Percentiles rank a stretch among this genome's conserved stretches.
Conservation (phyloP, 73 alveolate genomes). For the Uronychia binucleata region DNA sequence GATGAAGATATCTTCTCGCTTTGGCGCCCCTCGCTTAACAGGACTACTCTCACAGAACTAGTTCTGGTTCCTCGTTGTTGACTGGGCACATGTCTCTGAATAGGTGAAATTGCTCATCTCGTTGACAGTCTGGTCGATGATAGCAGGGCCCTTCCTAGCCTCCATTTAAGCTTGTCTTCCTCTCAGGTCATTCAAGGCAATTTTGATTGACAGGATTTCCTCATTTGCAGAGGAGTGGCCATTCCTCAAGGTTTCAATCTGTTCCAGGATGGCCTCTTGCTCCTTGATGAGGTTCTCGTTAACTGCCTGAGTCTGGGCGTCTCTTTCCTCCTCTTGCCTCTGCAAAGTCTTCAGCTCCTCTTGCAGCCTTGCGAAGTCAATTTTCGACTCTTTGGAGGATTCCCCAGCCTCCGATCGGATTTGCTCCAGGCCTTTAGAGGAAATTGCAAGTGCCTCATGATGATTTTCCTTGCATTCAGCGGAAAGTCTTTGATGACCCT, state of each 20-base stretch:
- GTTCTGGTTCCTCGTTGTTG: not conserved
- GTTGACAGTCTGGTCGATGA: not conserved
- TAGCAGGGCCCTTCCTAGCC: not conserved
- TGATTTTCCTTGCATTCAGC: too few relatives aligned
- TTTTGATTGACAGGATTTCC: not conserved
- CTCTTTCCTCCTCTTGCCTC: not conserved
- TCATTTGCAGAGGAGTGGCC: not conserved
- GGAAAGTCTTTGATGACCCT: too few relatives aligned
- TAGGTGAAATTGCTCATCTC: not conserved
- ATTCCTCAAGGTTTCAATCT: not conserved
- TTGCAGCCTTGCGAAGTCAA: too few relatives aligned
- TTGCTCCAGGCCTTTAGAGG: too few relatives aligned
- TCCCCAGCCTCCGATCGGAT: too few relatives aligned
- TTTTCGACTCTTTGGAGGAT: too few relatives aligned
- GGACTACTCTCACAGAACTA: not conserved
- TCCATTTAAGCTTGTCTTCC: not conserved
- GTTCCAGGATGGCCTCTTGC: not conserved
- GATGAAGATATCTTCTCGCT: not conserved
- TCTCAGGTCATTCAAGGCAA: not conserved
- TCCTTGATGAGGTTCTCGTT: not conserved
- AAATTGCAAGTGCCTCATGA: too few relatives aligned
- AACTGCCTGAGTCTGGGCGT: not conserved
- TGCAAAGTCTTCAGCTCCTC: too few relatives aligned
- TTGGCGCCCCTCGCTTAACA: not conserved
- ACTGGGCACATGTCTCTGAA: not conserved